Base-by-base conservation (phyloP, 768 basidiomycete genomes). In the Amanita brunnescens region DNA sequence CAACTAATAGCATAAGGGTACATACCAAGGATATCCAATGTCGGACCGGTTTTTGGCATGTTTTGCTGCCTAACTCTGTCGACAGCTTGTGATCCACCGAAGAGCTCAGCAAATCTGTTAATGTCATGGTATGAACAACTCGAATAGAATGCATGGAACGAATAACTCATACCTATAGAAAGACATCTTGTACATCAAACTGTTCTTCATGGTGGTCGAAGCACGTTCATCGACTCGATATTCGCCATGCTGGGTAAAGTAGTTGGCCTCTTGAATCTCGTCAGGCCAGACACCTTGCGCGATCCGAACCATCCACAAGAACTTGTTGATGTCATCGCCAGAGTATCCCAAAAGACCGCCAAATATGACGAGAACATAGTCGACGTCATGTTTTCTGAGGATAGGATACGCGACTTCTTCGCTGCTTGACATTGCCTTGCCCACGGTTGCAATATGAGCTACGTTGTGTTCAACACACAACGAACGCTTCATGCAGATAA, bases 281-380 rank as follows among this genome's bases (percentile, higher is more conserved):
- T 98, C 92, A 0, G 96, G 96, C 94, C 94, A 97, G 26, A 95
- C 87, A 44, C 94, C 94, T 61, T 95, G 92, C 4, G 91, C 82
- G 57, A 92, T 91, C 50, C 90, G 82, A 53, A 97, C 85, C 91
- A 97, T 97, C 94, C 94, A 97, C 44, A 99, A 70, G 80, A 97
- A 99, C 70, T 99, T 99, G 81, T 99, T 99, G 74, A 99, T 88
- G 64, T 99, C 96, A 64, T 99, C 96, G 12, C 95, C 96, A 18
- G 92, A 95, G 68, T 97, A 99, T 6, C 94, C 96, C 49, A 98
- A 74, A 35, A 99, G 75, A 40, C 93, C 95, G 35, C 96, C 96
- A 64, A 98, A 98, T 68, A 99, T 97, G 68, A 98, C 77, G 45
- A 99, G 83, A 46, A 99, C 85, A 64, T 99, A 98, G 64, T 92